These are phyloP conservation scores for Claviceps citrina DNA, from an alignment of 2,329 filamentous ascomycete species.

Conservation along the genomic window DNA sequence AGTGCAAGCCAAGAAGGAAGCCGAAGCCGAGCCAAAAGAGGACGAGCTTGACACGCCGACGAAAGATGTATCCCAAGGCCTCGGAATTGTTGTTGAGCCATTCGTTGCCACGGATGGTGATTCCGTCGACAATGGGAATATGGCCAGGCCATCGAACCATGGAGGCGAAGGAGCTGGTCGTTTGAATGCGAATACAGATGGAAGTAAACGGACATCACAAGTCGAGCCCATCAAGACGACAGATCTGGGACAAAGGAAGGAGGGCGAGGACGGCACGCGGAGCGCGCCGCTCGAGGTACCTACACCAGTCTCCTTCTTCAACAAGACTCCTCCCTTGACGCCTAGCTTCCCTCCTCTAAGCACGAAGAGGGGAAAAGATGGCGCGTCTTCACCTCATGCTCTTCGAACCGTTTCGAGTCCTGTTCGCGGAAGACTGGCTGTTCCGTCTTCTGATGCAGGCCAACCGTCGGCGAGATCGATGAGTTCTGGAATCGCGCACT, in stretches of 20 bases:
- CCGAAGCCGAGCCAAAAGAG: constrained; percentile 8
- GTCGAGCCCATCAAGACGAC: constrained; percentile 42
- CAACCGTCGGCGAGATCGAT: constrained; percentile 35
- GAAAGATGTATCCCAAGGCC: not conserved
- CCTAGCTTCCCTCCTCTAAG: constrained; percentile 35
- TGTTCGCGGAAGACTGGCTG: constrained; percentile 28
- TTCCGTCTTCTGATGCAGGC: constrained; percentile 29
- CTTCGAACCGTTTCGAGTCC: constrained; percentile 34
- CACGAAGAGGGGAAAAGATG: constrained; percentile 7
- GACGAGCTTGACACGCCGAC: constrained; percentile 1
- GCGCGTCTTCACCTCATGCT: constrained; percentile 12
- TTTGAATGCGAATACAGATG: constrained; percentile 14
- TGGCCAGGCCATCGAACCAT: no score
- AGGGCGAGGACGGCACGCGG: constrained; percentile 71
- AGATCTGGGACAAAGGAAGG: constrained; percentile 33
- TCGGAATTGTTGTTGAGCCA: not conserved
- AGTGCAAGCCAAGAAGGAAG: constrained; percentile 23
- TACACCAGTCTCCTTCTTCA: constrained; percentile 62
- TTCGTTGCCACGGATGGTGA: not conserved
- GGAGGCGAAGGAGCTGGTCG: constrained; percentile 16
- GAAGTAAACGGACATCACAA: constrained; percentile 19
- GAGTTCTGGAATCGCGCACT: constrained; percentile 40
- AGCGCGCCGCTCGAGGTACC: constrained; percentile 71
- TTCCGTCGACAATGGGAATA: not conserved
- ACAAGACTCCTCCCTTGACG: constrained; percentile 71